Evolutionary conservation across 495 filamentous ascomycete genomes (phyloP), one percentile per base, ranked within the genome.

Genomic region (Neurospora sp.): DNA sequence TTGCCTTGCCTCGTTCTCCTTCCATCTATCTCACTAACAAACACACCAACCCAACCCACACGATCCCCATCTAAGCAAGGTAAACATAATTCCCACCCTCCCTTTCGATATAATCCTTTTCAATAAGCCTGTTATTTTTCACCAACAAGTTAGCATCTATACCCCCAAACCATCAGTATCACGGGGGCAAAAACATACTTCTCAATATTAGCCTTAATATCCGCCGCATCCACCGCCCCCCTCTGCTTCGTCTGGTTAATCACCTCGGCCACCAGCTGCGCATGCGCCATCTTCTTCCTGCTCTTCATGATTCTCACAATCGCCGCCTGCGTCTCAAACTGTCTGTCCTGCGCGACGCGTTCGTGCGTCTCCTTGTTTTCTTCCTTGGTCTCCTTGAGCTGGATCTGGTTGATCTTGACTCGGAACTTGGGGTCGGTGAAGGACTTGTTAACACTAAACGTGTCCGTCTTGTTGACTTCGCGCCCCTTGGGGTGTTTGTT

Each of bases 251-350:
- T 98, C 76, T 93, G 93, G 73, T 90, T 91, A 78, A 98, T 97
- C 3, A 95, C 92, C 82, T 97, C 92, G 12, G 88, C 86, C 12
- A 98, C 90, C 37, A 99, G 81, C 79, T 96, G 92, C 40, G 85
- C 78, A 79, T 98, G 94, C 35, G 84, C 88, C 81, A 98, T 93
- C n/a, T 79, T 88, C 87, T 97, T 96, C 74, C 93, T 83, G 74
- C 89, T 90, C 90, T 99, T 99, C 94, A 99, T 94, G 76, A 99
- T 97, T 16, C 96, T 85, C 73, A 98, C 96, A 74, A 99, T 95
- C 1, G 96, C 96, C 16, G 96, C 96, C 80, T 99, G 96, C 0
- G 93, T 97, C 84, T 99, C 96, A 75, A 93, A 97, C 77, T 97
- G 92, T 35, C 96, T 85, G 77, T 99, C 96, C 39, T 91, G 90